Conservation (phyloP, 352 stramenopile species). For the Phytophthora ramorum region DNA sequence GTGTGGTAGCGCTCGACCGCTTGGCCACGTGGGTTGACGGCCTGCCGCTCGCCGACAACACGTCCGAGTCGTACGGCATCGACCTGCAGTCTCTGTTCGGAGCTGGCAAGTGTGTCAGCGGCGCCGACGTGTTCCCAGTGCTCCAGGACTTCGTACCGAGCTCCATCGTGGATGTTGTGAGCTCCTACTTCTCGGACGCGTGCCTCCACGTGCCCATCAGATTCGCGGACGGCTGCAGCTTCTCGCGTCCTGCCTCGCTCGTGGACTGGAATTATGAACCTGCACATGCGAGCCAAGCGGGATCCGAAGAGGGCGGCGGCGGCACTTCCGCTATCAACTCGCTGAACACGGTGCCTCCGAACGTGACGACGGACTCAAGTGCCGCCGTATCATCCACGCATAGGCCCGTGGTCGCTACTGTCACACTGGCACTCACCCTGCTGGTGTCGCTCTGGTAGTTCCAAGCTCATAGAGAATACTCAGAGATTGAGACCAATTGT, state of each 20-base stretch:
- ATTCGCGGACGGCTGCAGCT: conserved; percentile 62
- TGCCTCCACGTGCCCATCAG: conserved; percentile 62
- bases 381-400: background rate
- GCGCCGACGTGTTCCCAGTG: conserved; percentile 48
- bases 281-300: conserved; percentile 36
- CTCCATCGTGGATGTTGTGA: conserved; percentile 35
- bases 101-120: conserved; percentile 45
- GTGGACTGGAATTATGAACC: conserved; percentile 64
- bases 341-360: conserved; percentile 37
- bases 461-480: background rate
- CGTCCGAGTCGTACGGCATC: conserved; percentile 33
- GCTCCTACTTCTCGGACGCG: conserved; percentile 44
- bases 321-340: conserved; percentile 39
- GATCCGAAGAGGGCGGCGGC: conserved; percentile 20
- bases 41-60: conserved; percentile 42
- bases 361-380: conserved; percentile 27
- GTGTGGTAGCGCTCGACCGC: conserved; percentile 56
- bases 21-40: conserved; percentile 52
- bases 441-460: conserved; percentile 18
- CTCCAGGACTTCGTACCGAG: conserved; percentile 47
- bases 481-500: conserved; percentile 9
- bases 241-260: conserved; percentile 49
- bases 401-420: background rate
- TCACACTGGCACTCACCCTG: background rate
- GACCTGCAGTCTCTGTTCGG: conserved; percentile 54